These are phyloP conservation scores for Aureobasidium sp. DNA, from an alignment of 2,329 filamentous ascomycete genomes.

Conservation along the genomic window DNA sequence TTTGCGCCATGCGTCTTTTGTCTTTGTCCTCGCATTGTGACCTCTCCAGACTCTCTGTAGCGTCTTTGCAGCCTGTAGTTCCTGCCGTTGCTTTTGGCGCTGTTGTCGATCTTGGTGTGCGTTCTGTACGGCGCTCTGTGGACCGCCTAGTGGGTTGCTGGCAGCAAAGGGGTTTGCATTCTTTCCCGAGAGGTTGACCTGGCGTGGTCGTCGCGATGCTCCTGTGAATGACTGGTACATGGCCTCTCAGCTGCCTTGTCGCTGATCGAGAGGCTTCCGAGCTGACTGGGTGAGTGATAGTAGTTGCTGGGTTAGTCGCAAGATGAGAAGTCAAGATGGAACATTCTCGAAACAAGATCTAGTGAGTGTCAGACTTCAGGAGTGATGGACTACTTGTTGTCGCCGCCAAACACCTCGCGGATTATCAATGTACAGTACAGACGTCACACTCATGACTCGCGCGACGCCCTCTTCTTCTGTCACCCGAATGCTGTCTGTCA, in stretches of 20 bases:
- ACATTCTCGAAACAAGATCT: neutral
- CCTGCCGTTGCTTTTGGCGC: conserved; percentile 72
- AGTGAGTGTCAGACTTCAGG: neutral
- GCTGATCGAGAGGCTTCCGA: neutral
- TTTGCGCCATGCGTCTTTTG: conserved; percentile 49
- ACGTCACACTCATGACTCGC: conserved; percentile 6
- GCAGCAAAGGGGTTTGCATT: conserved; percentile 68
- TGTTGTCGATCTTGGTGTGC: conserved; percentile 78
- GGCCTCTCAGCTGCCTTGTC: neutral
- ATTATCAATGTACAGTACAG: conserved; percentile 7
- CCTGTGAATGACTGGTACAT: conserved; percentile 96
- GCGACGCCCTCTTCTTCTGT: neutral
- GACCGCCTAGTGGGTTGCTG: conserved; percentile 48
- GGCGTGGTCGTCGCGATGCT: conserved; percentile 71
- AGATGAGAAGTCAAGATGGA: neutral
- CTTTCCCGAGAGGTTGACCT: conserved; percentile 89
- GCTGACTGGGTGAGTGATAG: neutral
- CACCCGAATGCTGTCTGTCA: too few relatives aligned
- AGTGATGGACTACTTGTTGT: neutral
- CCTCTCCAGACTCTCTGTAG: conserved; percentile 83
- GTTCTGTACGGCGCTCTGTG: conserved; percentile 70
- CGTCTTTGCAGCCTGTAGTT: conserved; percentile 60
- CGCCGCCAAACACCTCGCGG: neutral
- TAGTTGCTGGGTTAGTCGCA: neutral
- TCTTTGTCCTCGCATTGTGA: conserved; percentile 50